A percentile compares a stretch with the other conserved stretches of the same genome.
Conservation (phyloP, 2,329 filamentous ascomycete species). For the Ambrosiella xylebori region DNA sequence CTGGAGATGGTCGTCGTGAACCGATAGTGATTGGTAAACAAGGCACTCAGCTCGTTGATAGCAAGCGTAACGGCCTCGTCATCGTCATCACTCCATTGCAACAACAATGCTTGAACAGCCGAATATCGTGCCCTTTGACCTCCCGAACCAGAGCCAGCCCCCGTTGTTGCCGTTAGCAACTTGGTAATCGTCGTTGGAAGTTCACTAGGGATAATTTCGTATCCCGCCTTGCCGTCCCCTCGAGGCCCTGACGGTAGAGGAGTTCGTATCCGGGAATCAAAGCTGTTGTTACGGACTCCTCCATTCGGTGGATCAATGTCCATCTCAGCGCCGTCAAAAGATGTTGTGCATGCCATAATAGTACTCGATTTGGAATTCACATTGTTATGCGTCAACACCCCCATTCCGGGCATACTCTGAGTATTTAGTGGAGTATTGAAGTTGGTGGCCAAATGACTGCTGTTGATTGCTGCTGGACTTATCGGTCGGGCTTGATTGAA, state of each 20-base stretch:
- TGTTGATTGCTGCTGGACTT: slow-evolving; percentile 23
- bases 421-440: not conserved
- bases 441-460: not conserved
- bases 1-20: slow-evolving; percentile 31
- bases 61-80: slow-evolving; percentile 20
- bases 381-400: no score
- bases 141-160: not conserved
- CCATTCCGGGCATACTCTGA: no score
- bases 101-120: slow-evolving; percentile 33
- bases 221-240: slow-evolving; percentile 31
- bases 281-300: slow-evolving; percentile 17
- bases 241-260: slow-evolving; percentile 39
- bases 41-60: slow-evolving; percentile 30
- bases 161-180: slow-evolving; percentile 21
- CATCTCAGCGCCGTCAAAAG: slow-evolving; percentile 30
- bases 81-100: slow-evolving; percentile 39
- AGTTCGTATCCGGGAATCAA: slow-evolving; percentile 35
- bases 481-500: slow-evolving; percentile 26
- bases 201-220: slow-evolving; percentile 34
- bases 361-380: no score
- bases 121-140: slow-evolving; percentile 30
- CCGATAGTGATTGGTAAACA: slow-evolving; percentile 35
- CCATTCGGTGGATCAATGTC: slow-evolving; percentile 30
- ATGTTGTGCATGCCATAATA: not conserved
- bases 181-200: slow-evolving; percentile 33